Evolutionary conservation across 2,329 filamentous ascomycete species (phyloP).

Genomic region (Aspergillus phoenicis): DNA sequence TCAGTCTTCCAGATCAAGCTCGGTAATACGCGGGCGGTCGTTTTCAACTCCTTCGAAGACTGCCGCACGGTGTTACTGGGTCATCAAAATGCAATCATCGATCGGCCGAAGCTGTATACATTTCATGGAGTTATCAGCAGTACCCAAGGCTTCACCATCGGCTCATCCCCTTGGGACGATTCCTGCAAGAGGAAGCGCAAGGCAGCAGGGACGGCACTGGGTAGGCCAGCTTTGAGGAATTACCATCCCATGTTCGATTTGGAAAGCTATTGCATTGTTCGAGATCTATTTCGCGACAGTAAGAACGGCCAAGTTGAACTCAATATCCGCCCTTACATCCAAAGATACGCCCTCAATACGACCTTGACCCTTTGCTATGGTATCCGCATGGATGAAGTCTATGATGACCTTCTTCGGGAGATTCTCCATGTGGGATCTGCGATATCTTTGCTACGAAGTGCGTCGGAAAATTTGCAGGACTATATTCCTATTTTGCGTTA

Average conservation of each 20-base stretch:
- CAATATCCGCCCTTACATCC: constrained; percentile 68
- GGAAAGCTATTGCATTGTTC: constrained; percentile 68
- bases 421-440: constrained; percentile 72
- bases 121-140: constrained; percentile 74
- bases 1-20: constrained; percentile 59
- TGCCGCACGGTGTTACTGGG: constrained; percentile 69
- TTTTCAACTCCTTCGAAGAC: constrained; percentile 72
- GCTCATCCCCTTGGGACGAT: constrained; percentile 76
- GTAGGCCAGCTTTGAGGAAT: constrained; percentile 68
- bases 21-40: constrained; percentile 60
- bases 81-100: constrained; percentile 72
- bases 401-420: constrained; percentile 67
- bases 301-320: constrained; percentile 62
- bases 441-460: constrained; percentile 70
- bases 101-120: constrained; percentile 71
- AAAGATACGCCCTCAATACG: constrained; percentile 71
- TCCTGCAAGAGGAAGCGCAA: constrained; percentile 72
- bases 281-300: constrained; percentile 65
- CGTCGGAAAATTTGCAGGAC: constrained; percentile 76
- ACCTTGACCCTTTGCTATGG: constrained; percentile 75
- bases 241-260: constrained; percentile 78
- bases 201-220: constrained; percentile 72
- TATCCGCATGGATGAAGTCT: constrained; percentile 67
- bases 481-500: constrained; percentile 71
- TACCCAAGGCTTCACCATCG: constrained; percentile 75